Evolutionary conservation across 768 basidiomycete genomes (phyloP).

Genomic region (Hygrophorus pudorinus): DNA sequence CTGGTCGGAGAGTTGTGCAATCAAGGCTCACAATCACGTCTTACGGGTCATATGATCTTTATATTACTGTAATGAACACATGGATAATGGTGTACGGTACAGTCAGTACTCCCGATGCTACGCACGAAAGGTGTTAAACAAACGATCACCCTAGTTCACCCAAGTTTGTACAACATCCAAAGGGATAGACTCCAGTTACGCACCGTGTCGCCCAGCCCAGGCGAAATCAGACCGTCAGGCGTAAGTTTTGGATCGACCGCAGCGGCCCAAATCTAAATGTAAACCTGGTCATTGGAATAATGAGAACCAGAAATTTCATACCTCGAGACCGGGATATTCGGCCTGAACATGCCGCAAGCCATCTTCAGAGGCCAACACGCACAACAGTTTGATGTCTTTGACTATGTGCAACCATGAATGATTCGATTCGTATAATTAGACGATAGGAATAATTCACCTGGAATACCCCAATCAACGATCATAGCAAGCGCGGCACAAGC

Average conservation of each 20-base stretch:
- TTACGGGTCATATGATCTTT: constrained; percentile 18
- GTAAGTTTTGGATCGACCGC: constrained; percentile 72
- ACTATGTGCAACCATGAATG: constrained; percentile 25
- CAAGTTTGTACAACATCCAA: not conserved
- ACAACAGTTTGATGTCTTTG: constrained; percentile 69
- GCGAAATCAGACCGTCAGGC: constrained; percentile 67
- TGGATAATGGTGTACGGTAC: constrained; percentile 2
- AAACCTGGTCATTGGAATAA: not conserved
- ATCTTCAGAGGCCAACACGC: constrained; percentile 66
- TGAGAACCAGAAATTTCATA: constrained; percentile 18
- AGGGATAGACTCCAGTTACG: constrained; percentile 19
- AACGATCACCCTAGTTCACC: constrained; percentile 60
- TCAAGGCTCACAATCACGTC: too few species aligned
- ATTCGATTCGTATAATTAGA: not conserved
- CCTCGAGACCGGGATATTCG: constrained; percentile 76
- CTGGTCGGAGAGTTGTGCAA: too few species aligned
- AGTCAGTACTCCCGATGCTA: not conserved
- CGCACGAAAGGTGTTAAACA: constrained; percentile 61
- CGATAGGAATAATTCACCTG: constrained; percentile 30
- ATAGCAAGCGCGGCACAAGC: constrained; percentile 81
- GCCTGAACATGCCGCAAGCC: constrained; percentile 60
- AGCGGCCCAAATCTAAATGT: constrained; percentile 73
- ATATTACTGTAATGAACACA: constrained; percentile 3
- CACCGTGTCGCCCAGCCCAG: constrained; percentile 87
- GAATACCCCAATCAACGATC: constrained; percentile 77